phyloP scores from a whole-genome alignment of 1,139 yeast genomes.

The Suhomyces panamericanus region DNA sequence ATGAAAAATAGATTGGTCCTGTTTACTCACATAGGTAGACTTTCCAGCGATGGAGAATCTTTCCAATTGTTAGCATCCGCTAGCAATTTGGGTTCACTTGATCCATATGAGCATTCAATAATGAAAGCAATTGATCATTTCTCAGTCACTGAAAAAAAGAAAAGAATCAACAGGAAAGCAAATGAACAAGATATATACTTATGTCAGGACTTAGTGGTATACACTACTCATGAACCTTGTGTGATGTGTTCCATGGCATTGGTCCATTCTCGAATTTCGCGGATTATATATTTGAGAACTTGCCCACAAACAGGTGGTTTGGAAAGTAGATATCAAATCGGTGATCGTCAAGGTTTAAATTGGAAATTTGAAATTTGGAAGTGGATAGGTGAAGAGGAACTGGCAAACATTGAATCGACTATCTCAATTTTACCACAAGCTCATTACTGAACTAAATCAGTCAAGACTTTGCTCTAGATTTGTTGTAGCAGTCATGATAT shows the following conservation, averaged over 20 bases:
- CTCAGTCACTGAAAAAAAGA: slow-evolving; percentile 48
- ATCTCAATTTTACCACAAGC: not conserved
- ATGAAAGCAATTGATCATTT: slow-evolving; percentile 68
- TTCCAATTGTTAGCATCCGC: slow-evolving; percentile 24
- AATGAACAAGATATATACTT: slow-evolving; percentile 46
- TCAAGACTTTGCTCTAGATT: slow-evolving; percentile 5
- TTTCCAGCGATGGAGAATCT: slow-evolving; percentile 9
- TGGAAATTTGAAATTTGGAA: slow-evolving; percentile 82
- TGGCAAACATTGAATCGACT: not conserved
- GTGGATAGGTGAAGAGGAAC: slow-evolving; percentile 44
- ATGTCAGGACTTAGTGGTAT: slow-evolving; percentile 74
- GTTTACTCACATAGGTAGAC: slow-evolving; percentile 28
- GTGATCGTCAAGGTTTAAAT: slow-evolving; percentile 67
- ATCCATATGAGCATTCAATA: slow-evolving; percentile 69
- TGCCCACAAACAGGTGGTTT: slow-evolving; percentile 46
- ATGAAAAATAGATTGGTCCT: slow-evolving; percentile 11
- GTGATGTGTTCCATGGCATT: slow-evolving; percentile 97
- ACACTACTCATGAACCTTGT: slow-evolving; percentile 94
- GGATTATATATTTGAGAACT: slow-evolving; percentile 59
- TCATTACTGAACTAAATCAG: not conserved
- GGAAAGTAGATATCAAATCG: slow-evolving; percentile 72
- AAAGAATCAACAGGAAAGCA: slow-evolving; percentile 21
- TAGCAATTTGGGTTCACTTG: slow-evolving; percentile 22
- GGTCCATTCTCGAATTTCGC: slow-evolving; percentile 79
- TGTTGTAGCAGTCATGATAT: slow-evolving; percentile 9